Evolutionary conservation across 1,139 yeast species (phyloP).

Genomic region (Debaryomyces singareniensis): DNA sequence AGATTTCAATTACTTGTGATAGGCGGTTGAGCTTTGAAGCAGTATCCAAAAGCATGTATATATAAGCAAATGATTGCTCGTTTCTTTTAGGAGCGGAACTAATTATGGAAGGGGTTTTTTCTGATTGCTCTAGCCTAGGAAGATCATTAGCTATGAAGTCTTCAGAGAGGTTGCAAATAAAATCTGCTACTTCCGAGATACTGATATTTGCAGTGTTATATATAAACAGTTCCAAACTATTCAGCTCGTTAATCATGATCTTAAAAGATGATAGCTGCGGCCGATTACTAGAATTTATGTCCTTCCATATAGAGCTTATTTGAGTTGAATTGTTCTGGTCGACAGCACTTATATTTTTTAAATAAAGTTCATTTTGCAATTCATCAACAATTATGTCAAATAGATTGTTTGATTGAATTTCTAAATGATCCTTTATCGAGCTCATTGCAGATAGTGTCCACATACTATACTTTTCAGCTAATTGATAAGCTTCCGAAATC

Average conservation of each 20-base stretch:
- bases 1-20: constrained; percentile 51
- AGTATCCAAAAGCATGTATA: constrained; percentile 50
- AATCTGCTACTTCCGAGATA: constrained; percentile 44
- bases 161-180: constrained; percentile 39
- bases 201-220: constrained; percentile 55
- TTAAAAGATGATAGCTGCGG: constrained; percentile 33
- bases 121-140: constrained; percentile 23
- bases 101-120: constrained; percentile 14
- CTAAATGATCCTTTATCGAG: constrained; percentile 52
- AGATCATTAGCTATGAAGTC: constrained; percentile 25
- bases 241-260: constrained; percentile 31
- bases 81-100: constrained; percentile 11
- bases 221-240: constrained; percentile 49
- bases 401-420: constrained; percentile 56
- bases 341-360: constrained; percentile 29
- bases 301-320: constrained; percentile 2
- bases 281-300: constrained; percentile 23
- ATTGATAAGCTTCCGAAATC: constrained; percentile 48
- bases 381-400: constrained; percentile 76
- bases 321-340: constrained; percentile 4
- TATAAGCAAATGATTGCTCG: constrained; percentile 45
- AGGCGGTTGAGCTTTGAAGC: constrained; percentile 59
- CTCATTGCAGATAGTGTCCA: constrained; percentile 59
- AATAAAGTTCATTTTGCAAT: constrained; percentile 63
- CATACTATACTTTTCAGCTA: constrained; percentile 54